Evolutionary conservation across 176 grass and related monocot species (phyloP).

Genomic region (Ensete glaucum): DNA sequence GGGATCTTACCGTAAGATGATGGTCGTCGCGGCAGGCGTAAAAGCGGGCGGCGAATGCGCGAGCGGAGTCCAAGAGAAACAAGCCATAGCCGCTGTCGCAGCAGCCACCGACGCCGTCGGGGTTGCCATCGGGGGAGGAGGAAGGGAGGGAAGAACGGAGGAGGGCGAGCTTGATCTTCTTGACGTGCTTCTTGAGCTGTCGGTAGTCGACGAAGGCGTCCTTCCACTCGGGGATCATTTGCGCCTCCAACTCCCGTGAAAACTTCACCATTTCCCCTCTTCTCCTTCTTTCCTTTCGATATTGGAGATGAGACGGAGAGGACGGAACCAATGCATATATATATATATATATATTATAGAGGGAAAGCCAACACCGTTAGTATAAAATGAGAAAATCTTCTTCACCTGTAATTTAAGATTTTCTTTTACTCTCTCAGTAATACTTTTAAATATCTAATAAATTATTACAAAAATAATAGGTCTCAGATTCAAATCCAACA

Average conservation of each 20-base stretch:
- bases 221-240: constrained; percentile 49
- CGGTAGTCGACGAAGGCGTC: constrained; percentile 38
- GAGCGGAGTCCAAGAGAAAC: constrained; percentile 19
- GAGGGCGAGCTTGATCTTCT: constrained; percentile 33
- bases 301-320: background rate
- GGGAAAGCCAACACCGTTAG: too few relatives aligned
- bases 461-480: background rate
- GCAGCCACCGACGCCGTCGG: background rate
- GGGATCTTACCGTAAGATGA: background rate
- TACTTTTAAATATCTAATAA: too few relatives aligned
- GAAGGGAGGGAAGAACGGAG: constrained; percentile 1
- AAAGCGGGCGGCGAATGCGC: constrained; percentile 19
- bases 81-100: background rate
- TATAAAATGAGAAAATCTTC: too few relatives aligned
- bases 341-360: too few relatives aligned
- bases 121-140: background rate
- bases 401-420: too few relatives aligned
- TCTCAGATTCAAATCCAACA: too few relatives aligned
- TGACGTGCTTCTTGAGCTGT: constrained; percentile 40
- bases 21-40: background rate
- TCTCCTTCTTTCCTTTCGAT: background rate
- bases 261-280: constrained; percentile 69
- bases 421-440: too few relatives aligned
- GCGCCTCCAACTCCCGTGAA: constrained; percentile 71
- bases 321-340: too few relatives aligned